Percentiles rank a stretch among this genome's conserved stretches.
phyloP scores from a whole-genome alignment of 108 stramenopile genomes.

The Bacterosira constricta region DNA sequence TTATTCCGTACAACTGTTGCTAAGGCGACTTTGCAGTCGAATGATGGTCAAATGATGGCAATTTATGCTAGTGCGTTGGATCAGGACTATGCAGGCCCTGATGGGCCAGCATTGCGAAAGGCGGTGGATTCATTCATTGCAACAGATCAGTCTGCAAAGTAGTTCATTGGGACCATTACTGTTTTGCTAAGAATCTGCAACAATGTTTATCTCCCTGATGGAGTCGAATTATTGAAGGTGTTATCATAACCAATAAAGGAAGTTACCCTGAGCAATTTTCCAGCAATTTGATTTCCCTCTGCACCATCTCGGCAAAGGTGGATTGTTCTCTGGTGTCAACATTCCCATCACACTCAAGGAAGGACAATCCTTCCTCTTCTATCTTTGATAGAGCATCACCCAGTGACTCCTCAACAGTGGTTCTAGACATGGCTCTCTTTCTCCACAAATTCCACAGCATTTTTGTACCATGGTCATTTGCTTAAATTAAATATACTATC shows the following conservation, averaged over 20 bases:
- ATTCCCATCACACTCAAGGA: not conserved
- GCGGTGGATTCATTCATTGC: slow-evolving; percentile 64
- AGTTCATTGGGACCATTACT: no score
- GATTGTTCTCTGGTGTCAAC: not conserved
- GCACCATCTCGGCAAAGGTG: not conserved
- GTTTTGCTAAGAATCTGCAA: no score
- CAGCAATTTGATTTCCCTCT: slow-evolving; percentile 6
- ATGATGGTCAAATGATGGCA: slow-evolving; percentile 81
- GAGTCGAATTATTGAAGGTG: not conserved
- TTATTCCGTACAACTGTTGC: slow-evolving; percentile 76
- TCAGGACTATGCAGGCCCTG: slow-evolving; percentile 71
- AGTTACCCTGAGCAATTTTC: not conserved
- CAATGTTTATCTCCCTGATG: not conserved
- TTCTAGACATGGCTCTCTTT: not conserved
- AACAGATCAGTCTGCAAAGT: slow-evolving; percentile 46
- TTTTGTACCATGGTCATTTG: slow-evolving; percentile 3
- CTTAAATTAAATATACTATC: no score
- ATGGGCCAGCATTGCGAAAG: slow-evolving; percentile 69
- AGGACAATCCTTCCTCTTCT: not conserved
- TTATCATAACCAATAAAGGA: not conserved
- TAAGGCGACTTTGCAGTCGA: slow-evolving; percentile 68
- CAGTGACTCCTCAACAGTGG: not conserved
- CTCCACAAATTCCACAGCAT: slow-evolving; percentile 19
- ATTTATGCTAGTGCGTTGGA: slow-evolving; percentile 81
- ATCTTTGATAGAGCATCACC: not conserved